Evolutionary conservation across 208 protist species (phyloP).

Genomic region (Novymonas esmeraldas): DNA sequence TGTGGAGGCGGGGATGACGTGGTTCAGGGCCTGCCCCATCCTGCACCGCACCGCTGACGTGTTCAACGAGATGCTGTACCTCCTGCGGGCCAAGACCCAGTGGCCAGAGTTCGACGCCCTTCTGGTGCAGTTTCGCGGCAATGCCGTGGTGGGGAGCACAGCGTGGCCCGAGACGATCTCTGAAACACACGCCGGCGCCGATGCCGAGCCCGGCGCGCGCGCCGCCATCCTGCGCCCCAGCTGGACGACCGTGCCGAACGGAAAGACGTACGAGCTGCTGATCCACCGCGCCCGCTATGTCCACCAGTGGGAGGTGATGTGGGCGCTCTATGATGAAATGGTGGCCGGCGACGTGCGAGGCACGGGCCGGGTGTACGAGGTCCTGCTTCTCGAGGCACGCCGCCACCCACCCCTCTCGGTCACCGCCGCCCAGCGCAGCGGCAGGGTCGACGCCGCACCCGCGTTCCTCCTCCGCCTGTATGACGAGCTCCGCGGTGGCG

Average conservation of each 20-base stretch:
- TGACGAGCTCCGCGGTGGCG: constrained; percentile 50
- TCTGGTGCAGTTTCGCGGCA: constrained; percentile 69
- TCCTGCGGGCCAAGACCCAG: constrained; percentile 55
- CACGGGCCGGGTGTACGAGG: constrained; percentile 62
- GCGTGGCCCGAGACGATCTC: constrained; percentile 5
- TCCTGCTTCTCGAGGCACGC: constrained; percentile 49
- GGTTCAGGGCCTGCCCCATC: constrained; percentile 61
- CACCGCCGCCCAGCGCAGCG: background rate
- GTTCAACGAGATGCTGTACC: constrained; percentile 81
- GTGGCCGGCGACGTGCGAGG: constrained; percentile 28
- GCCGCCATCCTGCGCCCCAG: constrained; percentile 32
- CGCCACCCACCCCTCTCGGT: constrained; percentile 43
- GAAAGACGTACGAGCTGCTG: constrained; percentile 78
- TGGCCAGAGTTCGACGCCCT: constrained; percentile 48
- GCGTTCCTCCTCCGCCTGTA: constrained; percentile 62
- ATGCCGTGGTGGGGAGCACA: constrained; percentile 18
- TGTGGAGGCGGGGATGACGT: constrained; percentile 45
- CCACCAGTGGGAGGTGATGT: constrained; percentile 74
- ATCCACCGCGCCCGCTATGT: constrained; percentile 56
- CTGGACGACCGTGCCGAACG: constrained; percentile 61
- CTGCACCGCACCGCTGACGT: constrained; percentile 48
- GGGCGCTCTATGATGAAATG: constrained; percentile 79
- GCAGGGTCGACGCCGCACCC: constrained; percentile 11
- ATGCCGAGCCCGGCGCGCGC: background rate
- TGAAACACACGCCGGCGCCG: background rate